Base-by-base conservation (phyloP, 2,329 filamentous ascomycete genomes). In the Xylaria sp. region DNA sequence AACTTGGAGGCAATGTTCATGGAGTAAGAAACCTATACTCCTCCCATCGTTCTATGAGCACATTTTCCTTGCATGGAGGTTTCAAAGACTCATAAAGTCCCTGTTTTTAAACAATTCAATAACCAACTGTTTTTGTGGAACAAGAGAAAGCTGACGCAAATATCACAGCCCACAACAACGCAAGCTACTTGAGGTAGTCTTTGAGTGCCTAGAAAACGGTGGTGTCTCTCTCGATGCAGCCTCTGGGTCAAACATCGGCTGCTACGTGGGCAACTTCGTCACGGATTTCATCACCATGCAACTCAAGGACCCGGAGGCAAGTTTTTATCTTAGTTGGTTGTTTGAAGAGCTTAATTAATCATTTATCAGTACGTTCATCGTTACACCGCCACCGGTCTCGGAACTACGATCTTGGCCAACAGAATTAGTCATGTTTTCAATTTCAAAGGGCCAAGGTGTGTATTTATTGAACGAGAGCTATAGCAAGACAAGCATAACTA, bases 141-240 rank as follows among this genome's bases (percentile, higher is more conserved):
- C 16, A 13, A 34, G 11, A 7, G 16, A 34, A 13, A 11, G 16
- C 16, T 34, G 29, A 34, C 29, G 11, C 16, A 5, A 6, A 26
- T 34, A 34, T 34, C 11, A 13, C 29, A 34, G 29, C 11, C 66
- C 69, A 2, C 62, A 67, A 22, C 70, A 71, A 38, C 64, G 70
- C 4, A 59, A 68, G 26, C 60, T 71, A 1, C 62, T 72, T 1
- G 73, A 76, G 48, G 67, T 68, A 0, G 67, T 72, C 0, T 75
- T 68, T 50, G 72, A 75, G 41, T 63, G 61, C n/a, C 44, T 66
- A 9, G 62, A 62, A 38, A 61, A 50, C 24, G 41, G 56, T 2
- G 63, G 63, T 1, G 6, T 54, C 9, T 48, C 63, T 0, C 19
- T 63, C 37, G 51, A 57, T 0, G 4, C 46, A 1, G 11, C 63